Evolutionary conservation across 148 eudicot species (phyloP).

Genomic region (Rhododendron vialii): DNA sequence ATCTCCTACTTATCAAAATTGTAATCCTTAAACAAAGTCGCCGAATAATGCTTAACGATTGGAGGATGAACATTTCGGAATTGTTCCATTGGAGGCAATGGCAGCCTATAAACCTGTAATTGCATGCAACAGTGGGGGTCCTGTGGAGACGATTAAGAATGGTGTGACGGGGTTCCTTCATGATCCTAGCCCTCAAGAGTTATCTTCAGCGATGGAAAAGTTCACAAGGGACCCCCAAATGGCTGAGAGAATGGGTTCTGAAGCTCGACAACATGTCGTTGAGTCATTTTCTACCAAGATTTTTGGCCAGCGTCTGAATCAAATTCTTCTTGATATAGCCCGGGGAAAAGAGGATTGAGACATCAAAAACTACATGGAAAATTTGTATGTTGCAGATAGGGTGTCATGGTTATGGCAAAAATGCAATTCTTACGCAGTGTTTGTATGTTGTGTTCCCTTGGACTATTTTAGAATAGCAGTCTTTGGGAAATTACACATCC

Average conservation of each 20-base stretch:
- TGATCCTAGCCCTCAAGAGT: constrained; percentile 65
- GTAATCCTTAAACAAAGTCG: too few species aligned
- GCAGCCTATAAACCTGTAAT: constrained; percentile 90
- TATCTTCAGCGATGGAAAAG: constrained; percentile 66
- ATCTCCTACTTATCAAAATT: neutral
- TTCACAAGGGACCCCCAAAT: constrained; percentile 49
- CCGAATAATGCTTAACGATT: neutral
- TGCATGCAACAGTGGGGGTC: constrained; percentile 93
- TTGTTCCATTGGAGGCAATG: constrained; percentile 96
- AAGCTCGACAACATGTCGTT: constrained; percentile 65
- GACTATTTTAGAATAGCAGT: too few species aligned
- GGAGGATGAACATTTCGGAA: constrained; percentile 94
- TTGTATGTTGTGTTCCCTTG: too few species aligned
- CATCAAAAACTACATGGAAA: neutral
- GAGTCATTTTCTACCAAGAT: constrained; percentile 71
- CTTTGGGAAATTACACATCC: too few species aligned
- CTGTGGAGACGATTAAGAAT: constrained; percentile 50
- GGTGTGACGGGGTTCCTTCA: constrained; percentile 76
- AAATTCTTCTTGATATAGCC: constrained; percentile 41
- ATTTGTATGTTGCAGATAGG: too few species aligned
- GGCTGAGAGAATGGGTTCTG: constrained; percentile 59
- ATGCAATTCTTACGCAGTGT: too few species aligned
- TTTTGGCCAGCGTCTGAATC: constrained; percentile 67
- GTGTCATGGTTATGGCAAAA: too few species aligned
- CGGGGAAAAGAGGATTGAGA: constrained; percentile 50